Conservation (phyloP, 805 yeast species). For the Kluyveromyces wickerhamii region DNA sequence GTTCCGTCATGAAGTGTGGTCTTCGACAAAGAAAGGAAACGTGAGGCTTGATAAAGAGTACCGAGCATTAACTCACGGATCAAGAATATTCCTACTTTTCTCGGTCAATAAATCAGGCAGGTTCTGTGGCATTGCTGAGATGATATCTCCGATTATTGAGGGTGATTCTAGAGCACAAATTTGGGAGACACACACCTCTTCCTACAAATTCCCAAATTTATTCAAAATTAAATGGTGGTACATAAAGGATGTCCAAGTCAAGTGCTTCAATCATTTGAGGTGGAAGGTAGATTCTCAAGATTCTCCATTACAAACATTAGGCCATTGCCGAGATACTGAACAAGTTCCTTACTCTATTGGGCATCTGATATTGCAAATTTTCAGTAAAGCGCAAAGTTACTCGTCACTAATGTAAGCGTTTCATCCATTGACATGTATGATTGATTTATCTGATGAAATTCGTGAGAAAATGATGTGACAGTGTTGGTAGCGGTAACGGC, state of each 20-base stretch:
- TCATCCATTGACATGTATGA: no score
- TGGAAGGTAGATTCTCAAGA: constrained; percentile 35
- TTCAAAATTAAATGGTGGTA: constrained; percentile 49
- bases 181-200: constrained; percentile 33
- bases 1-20: constrained; percentile 44
- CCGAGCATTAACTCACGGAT: constrained; percentile 12
- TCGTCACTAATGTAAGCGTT: background rate
- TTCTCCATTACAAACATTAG: constrained; percentile 36
- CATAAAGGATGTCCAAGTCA: constrained; percentile 45
- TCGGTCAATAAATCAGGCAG: constrained; percentile 52
- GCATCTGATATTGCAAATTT: constrained; percentile 38
- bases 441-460: no score
- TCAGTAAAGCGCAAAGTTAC: constrained; percentile 13
- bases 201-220: constrained; percentile 10
- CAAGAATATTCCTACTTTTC: constrained; percentile 42
- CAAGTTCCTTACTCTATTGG: constrained; percentile 46
- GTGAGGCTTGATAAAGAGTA: constrained; percentile 42
- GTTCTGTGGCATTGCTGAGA: constrained; percentile 52
- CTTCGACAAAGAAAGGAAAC: constrained; percentile 52
- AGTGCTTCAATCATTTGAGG: constrained; percentile 37
- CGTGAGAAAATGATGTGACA: no score
- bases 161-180: constrained; percentile 31
- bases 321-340: constrained; percentile 56
- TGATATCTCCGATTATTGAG: constrained; percentile 29
- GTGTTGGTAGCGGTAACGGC: no score